Base-by-base conservation (phyloP, 2,329 filamentous ascomycete genomes). In the Phyllachora maydis region DNA sequence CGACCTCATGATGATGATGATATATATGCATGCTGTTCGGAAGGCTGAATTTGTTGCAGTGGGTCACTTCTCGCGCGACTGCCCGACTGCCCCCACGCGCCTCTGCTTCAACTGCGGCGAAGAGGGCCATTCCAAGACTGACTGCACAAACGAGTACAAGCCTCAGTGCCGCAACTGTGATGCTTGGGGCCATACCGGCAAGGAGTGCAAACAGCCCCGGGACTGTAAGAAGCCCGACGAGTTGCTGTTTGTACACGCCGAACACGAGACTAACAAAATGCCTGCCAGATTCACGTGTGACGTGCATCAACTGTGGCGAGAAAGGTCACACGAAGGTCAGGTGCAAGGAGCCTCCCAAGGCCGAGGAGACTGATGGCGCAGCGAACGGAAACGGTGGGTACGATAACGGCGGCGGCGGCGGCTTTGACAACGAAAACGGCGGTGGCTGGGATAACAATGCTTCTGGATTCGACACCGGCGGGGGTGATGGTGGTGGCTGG, bases 11-110 rank as follows among this genome's bases (percentile, higher is more conserved):
- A n/a, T n/a, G n/a, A n/a, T n/a, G n/a, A n/a, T n/a, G n/a, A n/a
- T n/a, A n/a, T n/a, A n/a, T n/a, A n/a, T n/a, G n/a, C n/a, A n/a
- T n/a, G n/a, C n/a, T n/a, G n/a, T n/a, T n/a, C n/a, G n/a, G n/a
- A n/a, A n/a, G n/a, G n/a, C n/a, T n/a, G n/a, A n/a, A n/a, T n/a
- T 8, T 4, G 10, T 12, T 14, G 16, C 6, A 70, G 56, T 46
- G 26, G 69, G 70, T 3, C 70, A 76, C 35, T 67, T 67, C 35
- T 54, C 59, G 16, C 54, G 54, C 19, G 68, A 75, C 36, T 76
- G 70, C 38, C 67, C 19, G 68, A 75, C 36, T 76, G 70, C 38
- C 67, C 72, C 14, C 50, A 67, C 40, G 67, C 40, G 55, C 39
- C 52, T 42, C 14, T 68, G 64, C 40, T 54, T 56, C 36, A 76